These are phyloP conservation scores for Choiromyces venosus DNA, from an alignment of 495 filamentous ascomycete species.

Conservation along the genomic window DNA sequence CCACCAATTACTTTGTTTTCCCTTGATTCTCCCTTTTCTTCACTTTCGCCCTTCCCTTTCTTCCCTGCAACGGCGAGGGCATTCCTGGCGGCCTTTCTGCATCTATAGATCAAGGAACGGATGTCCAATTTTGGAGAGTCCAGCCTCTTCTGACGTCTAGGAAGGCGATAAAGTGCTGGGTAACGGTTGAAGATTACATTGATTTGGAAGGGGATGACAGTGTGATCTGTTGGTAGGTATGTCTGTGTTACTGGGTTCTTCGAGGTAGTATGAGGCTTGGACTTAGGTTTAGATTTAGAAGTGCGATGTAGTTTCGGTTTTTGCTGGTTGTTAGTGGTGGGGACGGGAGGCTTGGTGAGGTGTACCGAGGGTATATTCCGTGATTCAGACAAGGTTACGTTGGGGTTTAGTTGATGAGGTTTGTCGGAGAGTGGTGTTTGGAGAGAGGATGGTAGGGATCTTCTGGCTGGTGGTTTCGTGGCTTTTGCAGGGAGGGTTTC, in stretches of 20 bases:
- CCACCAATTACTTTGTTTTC: slow-evolving; percentile 13
- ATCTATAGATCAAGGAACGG: slow-evolving; percentile 14
- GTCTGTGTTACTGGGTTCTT: neutral
- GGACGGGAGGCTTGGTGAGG: neutral
- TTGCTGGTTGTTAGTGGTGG: neutral
- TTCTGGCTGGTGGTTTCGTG: neutral
- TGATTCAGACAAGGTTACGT: neutral
- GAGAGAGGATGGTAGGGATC: neutral
- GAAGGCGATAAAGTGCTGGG: slow-evolving; percentile 10
- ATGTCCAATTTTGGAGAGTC: slow-evolving; percentile 13
- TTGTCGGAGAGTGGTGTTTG: neutral
- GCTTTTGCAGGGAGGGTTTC: neutral
- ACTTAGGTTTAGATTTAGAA: neutral
- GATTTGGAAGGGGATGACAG: neutral
- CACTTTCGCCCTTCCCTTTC: neutral
- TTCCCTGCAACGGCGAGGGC: neutral
- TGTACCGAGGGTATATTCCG: neutral
- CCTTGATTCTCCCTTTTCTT: neutral
- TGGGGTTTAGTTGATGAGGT: neutral
- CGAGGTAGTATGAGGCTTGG: neutral
- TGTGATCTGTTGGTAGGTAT: neutral
- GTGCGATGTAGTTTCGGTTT: neutral
- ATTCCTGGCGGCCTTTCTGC: slow-evolving; percentile 17
- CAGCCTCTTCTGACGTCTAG: neutral
- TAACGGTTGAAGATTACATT: slow-evolving; percentile 31